A percentile compares a stretch with the other conserved stretches of the same genome.
Evolutionary conservation across 257 asterid genomes (phyloP).

Genomic region (Solanum ossicruentum): DNA sequence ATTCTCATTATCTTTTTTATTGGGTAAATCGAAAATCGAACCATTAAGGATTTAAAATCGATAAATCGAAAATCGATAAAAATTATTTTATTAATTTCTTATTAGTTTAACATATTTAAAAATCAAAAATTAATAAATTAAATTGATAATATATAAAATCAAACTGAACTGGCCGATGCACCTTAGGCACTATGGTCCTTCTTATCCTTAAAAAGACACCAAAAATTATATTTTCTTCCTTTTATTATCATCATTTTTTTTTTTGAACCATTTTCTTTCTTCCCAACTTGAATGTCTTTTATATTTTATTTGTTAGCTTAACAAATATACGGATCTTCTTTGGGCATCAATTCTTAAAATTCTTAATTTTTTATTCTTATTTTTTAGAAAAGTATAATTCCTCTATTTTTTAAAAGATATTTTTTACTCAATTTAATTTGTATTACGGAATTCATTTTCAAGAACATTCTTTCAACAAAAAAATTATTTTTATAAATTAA

Average conservation of each 20-base stretch:
- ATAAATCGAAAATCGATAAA: too few species aligned
- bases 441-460: not conserved
- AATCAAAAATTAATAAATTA: too few species aligned
- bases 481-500: not conserved
- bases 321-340: not conserved
- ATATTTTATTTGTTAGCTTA: not conserved
- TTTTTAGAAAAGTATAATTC: not conserved
- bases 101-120: too few species aligned
- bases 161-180: too few species aligned
- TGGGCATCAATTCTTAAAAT: not conserved
- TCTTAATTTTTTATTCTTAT: too few species aligned
- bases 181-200: not conserved
- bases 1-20: too few species aligned
- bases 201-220: not conserved
- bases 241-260: not conserved
- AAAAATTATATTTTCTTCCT: not conserved
- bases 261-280: not conserved
- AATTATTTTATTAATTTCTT: too few species aligned
- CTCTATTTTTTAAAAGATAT: too few species aligned
- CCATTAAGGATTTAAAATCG: too few species aligned
- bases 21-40: too few species aligned
- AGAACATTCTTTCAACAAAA: rapidly evolving
- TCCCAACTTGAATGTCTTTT: not conserved
- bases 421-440: too few species aligned
- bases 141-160: too few species aligned